Percentiles rank a stretch among this genome's conserved stretches.
phyloP scores from a whole-genome alignment of 441 rosid genomes.

The Populus hybrid region DNA sequence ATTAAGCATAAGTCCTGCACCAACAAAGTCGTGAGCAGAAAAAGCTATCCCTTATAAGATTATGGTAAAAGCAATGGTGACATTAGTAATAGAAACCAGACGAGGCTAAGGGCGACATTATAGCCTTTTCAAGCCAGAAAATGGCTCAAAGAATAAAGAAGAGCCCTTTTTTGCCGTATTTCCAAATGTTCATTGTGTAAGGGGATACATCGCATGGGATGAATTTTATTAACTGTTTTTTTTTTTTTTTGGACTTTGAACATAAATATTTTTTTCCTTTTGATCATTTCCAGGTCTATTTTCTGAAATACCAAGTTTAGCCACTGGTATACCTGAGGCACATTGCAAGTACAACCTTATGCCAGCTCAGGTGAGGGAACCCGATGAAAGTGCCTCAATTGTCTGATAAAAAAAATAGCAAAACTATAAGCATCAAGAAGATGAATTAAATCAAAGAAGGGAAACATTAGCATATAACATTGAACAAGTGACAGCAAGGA shows the following conservation, averaged over 20 bases:
- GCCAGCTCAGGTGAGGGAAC: slow-evolving; percentile 92
- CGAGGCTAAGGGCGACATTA: neutral
- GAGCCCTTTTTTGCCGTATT: neutral
- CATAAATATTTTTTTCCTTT: neutral
- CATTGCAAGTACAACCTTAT: slow-evolving; percentile 79
- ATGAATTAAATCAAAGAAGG: neutral
- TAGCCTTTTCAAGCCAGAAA: neutral
- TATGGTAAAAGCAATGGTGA: neutral
- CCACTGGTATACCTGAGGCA: slow-evolving; percentile 76
- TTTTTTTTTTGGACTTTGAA: neutral
- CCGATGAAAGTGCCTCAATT: slow-evolving; percentile 68
- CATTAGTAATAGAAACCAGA: neutral
- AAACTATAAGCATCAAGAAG: slow-evolving; percentile 7
- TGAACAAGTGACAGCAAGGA: neutral
- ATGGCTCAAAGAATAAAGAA: neutral
- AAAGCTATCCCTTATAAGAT: neutral
- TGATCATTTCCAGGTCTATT: neutral
- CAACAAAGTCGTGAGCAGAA: neutral
- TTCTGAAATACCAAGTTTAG: slow-evolving; percentile 4
- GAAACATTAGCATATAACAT: neutral
- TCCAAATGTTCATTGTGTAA: neutral
- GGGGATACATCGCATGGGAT: neutral
- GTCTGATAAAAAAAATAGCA: slow-evolving; percentile 46
- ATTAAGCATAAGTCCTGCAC: neutral
- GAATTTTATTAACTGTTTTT: neutral